Evolutionary conservation across 352 stramenopile genomes (phyloP).

Genomic region (Pythium aphanidermatum): DNA sequence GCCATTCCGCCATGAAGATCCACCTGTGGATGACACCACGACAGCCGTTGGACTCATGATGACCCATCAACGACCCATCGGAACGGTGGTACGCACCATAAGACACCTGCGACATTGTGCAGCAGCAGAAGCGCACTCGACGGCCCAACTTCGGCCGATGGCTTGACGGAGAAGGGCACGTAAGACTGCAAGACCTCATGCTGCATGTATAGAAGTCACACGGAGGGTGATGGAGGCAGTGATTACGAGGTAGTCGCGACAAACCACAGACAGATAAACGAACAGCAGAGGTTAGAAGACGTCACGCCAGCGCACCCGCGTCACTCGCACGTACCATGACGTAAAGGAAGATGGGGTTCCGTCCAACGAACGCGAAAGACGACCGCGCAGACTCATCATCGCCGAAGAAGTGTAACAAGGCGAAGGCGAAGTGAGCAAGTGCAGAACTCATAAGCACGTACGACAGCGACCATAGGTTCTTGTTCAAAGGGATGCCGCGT

Average conservation of each 20-base stretch:
- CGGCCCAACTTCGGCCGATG: conserved; percentile 10
- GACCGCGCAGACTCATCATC: neutral
- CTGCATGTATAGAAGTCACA: conserved; percentile 17
- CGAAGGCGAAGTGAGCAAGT: conserved; percentile 23
- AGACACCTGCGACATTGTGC: conserved; percentile 39
- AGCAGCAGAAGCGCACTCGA: conserved; percentile 26
- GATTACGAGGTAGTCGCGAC: neutral
- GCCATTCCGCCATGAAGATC: conserved; percentile 30
- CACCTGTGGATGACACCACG: conserved; percentile 20
- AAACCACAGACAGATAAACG: neutral
- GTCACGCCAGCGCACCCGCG: too few species aligned
- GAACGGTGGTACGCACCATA: conserved; percentile 22
- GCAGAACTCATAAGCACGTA: conserved; percentile 51
- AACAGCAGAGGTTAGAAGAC: neutral
- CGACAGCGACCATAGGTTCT: conserved; percentile 80
- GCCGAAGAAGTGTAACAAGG: conserved; percentile 4
- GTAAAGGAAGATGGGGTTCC: conserved; percentile 76
- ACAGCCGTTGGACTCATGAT: conserved; percentile 9
- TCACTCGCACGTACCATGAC: conserved; percentile 44
- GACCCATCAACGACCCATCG: conserved; percentile 1
- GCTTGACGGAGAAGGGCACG: conserved; percentile 35
- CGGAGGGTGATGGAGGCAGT: neutral
- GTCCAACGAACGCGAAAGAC: conserved; percentile 41
- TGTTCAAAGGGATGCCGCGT: conserved; percentile 62
- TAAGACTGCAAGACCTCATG: conserved; percentile 53